Conservation (phyloP, 768 basidiomycete genomes). For the Candolleomyces aberdarensis region DNA sequence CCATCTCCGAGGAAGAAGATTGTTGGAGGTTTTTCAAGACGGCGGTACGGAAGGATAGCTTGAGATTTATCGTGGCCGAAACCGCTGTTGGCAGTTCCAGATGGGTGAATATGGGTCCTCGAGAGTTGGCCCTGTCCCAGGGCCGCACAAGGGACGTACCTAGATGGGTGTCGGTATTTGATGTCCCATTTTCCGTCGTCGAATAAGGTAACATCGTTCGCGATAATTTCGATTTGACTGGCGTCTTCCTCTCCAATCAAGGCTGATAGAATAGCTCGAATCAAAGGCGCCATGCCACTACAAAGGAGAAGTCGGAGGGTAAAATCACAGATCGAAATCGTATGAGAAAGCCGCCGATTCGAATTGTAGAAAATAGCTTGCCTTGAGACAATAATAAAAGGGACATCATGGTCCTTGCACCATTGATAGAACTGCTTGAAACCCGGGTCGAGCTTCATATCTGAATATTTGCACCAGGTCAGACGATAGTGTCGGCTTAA, state of each 20-base stretch:
- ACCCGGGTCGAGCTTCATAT: constrained; percentile 82
- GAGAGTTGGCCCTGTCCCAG: not conserved
- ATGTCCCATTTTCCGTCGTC: constrained; percentile 76
- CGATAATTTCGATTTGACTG: constrained; percentile 81
- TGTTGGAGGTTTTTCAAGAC: constrained; percentile 64
- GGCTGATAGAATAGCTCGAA: constrained; percentile 85
- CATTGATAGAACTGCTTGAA: constrained; percentile 87
- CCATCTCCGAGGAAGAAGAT: constrained; percentile 99
- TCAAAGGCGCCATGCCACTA: constrained; percentile 92
- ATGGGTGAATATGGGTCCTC: not conserved
- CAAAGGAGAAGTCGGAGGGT: not conserved
- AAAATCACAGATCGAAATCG: not conserved
- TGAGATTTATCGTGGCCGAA: constrained; percentile 97
- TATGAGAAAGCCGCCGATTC: not conserved
- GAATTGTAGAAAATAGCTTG: constrained; percentile 21
- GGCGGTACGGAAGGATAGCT: constrained; percentile 89
- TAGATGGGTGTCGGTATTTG: constrained; percentile 84
- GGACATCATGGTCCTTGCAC: constrained; percentile 78
- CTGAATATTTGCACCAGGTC: constrained; percentile 32
- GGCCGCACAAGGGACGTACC: constrained; percentile 38
- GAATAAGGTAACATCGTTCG: constrained; percentile 79
- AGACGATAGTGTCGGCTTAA: not conserved
- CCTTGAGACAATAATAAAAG: constrained; percentile 93
- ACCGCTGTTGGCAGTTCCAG: constrained; percentile 39
- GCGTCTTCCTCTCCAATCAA: constrained; percentile 74